Evolutionary conservation across 2,329 filamentous ascomycete genomes (phyloP), one percentile per base, ranked within the genome.

Genomic region (Colletotrichum sublineola): DNA sequence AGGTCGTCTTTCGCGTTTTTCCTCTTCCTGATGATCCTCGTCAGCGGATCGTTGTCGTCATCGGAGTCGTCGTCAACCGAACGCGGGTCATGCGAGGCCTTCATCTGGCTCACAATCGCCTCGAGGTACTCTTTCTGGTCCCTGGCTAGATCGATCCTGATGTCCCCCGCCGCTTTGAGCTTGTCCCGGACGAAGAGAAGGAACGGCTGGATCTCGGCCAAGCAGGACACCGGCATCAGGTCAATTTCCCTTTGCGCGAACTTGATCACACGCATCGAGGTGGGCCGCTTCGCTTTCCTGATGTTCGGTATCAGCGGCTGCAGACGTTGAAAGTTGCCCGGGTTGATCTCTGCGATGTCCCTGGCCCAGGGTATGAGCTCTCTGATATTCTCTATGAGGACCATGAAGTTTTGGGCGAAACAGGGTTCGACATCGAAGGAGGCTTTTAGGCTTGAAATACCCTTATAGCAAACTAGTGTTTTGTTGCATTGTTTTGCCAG

Each of bases 201-300:
- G 11, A 53, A 64, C 2, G 57, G 33, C 29, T 63, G 31, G 29
- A 71, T 44, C 2, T 18, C 20, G 3, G 50, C 48, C 20, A 71
- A 6, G 7, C 62, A 48, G 2, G 33, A 61, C 14, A 15, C 40
- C 3, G 56, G 48, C 58, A 74, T 29, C 20, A 67, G 50, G 9
- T 48, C 36, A 5, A 74, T 65, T 50, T 74, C 73, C 24, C 38
- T 68, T 9, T 65, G 57, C 20, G 68, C 73, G 24, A 72, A 31
- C 18, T 56, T 64, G n/a, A 68, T 38, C 24, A 73, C 14, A 9
- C 61, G 15, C 31, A n/a, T 14, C 24, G 71, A 72, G 2, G 18
- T 42, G 5, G 68, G 60, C 15, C 71, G 60, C 5, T 12, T 48
- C 36, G 63, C 36, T 40, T 52, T 66, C 2, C 44, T 48, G 42